A percentile compares a stretch with the other conserved stretches of the same genome.
These are phyloP conservation scores for Antitrichia curtipendula DNA, from an alignment of 225 moss, liverwort and hornwort genomes.

Conservation along the genomic window DNA sequence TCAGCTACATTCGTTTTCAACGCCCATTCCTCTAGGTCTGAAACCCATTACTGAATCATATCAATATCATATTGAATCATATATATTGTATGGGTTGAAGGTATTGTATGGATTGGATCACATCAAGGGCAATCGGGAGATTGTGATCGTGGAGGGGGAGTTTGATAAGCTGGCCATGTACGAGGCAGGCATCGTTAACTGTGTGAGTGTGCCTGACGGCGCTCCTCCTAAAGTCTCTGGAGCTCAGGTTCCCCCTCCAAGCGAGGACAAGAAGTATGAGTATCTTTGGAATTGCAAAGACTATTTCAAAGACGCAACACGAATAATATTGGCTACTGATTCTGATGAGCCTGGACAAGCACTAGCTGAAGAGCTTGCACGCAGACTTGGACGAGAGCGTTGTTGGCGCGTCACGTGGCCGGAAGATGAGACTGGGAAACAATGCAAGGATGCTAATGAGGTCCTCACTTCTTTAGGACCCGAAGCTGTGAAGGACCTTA, in stretches of 20 bases:
- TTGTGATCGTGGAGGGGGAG: constrained; percentile 96
- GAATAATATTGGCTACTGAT: constrained; percentile 92
- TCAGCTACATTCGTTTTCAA: neutral
- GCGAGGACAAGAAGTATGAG: constrained; percentile 81
- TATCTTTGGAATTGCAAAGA: constrained; percentile 90
- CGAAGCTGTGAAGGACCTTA: constrained; percentile 57
- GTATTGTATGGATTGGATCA: constrained; percentile 86
- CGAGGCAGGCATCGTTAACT: constrained; percentile 78
- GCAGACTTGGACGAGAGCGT: constrained; percentile 92
- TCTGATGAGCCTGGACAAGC: constrained; percentile 91
- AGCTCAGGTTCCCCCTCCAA: constrained; percentile 35
- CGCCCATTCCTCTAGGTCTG: neutral
- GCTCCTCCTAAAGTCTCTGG: constrained; percentile 68
- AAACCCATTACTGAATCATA: neutral
- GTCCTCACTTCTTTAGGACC: constrained; percentile 53
- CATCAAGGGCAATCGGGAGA: constrained; percentile 63
- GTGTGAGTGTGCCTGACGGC: constrained; percentile 98
- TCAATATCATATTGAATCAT: neutral
- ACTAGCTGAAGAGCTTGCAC: constrained; percentile 92
- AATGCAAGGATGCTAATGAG: constrained; percentile 92
- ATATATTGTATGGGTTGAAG: neutral
- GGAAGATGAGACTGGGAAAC: constrained; percentile 28
- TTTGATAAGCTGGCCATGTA: constrained; percentile 86
- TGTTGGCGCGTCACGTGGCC: constrained; percentile 99
- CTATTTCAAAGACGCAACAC: constrained; percentile 75